These are phyloP conservation scores for Cryptococcus jaspeensis DNA, from an alignment of 1,284 basidiomycete species.

Conservation along the genomic window DNA sequence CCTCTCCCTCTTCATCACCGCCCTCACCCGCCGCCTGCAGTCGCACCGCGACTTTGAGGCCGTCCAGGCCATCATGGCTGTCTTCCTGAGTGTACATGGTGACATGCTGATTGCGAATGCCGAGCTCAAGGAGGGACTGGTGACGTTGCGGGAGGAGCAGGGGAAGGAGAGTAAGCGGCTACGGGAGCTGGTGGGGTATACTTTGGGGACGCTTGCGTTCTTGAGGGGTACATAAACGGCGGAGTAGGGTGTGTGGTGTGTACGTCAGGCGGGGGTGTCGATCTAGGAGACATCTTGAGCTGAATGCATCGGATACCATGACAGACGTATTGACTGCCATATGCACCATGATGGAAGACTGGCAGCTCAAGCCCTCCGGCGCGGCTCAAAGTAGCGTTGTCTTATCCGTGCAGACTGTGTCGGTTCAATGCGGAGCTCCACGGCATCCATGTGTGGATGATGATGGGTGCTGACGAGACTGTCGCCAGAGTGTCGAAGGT, in stretches of 20 bases:
- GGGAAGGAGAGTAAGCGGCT: constrained; percentile 69
- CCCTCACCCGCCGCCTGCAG: constrained; percentile 68
- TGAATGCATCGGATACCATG: not conserved
- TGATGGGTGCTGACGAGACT: no score
- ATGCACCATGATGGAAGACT: no score
- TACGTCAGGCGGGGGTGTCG: no score
- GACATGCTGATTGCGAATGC: constrained; percentile 69
- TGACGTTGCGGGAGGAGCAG: constrained; percentile 64
- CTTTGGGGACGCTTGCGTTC: constrained; percentile 50
- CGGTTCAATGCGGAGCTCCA: no score
- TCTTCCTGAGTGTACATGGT: constrained; percentile 81
- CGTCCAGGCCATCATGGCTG: constrained; percentile 81
- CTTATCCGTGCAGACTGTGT: no score
- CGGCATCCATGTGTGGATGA: no score
- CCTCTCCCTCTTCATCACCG: constrained; percentile 68
- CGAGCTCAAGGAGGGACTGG: constrained; percentile 62
- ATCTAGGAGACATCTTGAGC: not conserved
- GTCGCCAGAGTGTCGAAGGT: no score
- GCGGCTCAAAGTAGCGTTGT: no score
- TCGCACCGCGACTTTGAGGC: constrained; percentile 92
- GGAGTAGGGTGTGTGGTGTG: not conserved
- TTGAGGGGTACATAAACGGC: constrained; percentile 27
- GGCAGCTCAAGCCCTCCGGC: no score
- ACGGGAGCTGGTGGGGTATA: constrained; percentile 49
- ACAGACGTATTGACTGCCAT: not conserved